Conservation (phyloP, 805 yeast species). For the Wickerhamiella alocasiicola region DNA sequence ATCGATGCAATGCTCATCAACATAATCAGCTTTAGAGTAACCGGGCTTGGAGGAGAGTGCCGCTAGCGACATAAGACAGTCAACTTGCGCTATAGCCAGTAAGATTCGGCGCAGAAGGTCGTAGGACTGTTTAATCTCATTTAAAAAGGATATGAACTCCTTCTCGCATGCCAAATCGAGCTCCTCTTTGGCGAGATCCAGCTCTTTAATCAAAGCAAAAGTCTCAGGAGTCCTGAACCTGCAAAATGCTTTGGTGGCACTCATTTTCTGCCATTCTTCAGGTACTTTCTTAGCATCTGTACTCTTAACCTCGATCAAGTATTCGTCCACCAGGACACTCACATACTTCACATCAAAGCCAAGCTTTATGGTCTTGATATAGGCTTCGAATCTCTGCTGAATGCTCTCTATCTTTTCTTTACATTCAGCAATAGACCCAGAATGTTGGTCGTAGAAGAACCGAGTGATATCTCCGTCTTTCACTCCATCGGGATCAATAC, state of each 20-base stretch:
- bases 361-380: constrained; percentile 38
- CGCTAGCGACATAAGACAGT: constrained; percentile 55
- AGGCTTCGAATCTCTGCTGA: constrained; percentile 38
- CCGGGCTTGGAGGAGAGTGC: constrained; percentile 40
- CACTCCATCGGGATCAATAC: constrained; percentile 22
- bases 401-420: constrained; percentile 32
- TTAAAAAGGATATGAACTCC: constrained; percentile 33
- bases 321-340: constrained; percentile 52
- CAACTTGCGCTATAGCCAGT: constrained; percentile 41
- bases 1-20: constrained; percentile 35
- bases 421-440: constrained; percentile 19
- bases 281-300: constrained; percentile 50
- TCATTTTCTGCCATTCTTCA: constrained; percentile 61
- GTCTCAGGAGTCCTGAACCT: constrained; percentile 60
- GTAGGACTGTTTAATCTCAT: constrained; percentile 28
- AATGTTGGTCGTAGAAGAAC: constrained; percentile 10
- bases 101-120: constrained; percentile 34
- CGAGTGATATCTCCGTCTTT: constrained; percentile 16
- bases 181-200: constrained; percentile 50
- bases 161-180: constrained; percentile 36
- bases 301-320: constrained; percentile 63
- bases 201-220: constrained; percentile 36
- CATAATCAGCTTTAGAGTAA: constrained; percentile 41
- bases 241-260: constrained; percentile 53
- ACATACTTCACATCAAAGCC: constrained; percentile 47